Base-by-base conservation (phyloP, 1,284 basidiomycete genomes). In the Kalmanozyma brasiliensis region DNA sequence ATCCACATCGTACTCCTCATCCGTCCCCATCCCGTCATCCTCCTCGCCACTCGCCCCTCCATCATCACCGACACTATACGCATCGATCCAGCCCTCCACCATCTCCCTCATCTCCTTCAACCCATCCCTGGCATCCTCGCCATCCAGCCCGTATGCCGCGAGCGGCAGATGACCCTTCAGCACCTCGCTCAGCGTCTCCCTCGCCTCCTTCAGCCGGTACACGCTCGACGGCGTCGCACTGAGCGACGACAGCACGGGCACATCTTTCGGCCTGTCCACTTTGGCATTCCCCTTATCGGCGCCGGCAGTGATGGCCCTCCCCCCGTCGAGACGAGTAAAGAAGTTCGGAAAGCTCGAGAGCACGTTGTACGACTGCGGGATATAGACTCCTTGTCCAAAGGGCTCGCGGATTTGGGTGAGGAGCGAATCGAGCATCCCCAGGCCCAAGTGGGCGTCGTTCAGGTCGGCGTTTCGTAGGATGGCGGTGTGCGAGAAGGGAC, bases 81-180 rank as follows among this genome's bases (percentile, higher is more conserved):
- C 61, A 45, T 67, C 68, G 46, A 75, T 64, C 45, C 67, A 48
- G 4, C 58, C 61, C 51, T 81, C 78, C 23, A 81, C 57, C 30
- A 53, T 35, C 44, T 81, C 79, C 8, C 74, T 58, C 11, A 72
- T 38, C 48, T 81, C 79, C 37, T 70, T 71, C 26, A 81, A 41
- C 0, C 61, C 66, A 51, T 81, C 79, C 23, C 58, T 52, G 29
- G 57, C 76, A 44, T 53, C 73, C 35, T 29, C 61, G 0, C 52
- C 48, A 11, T 67, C 75, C 36, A 81, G 16, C 1, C 79, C 79
- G 36, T 59, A 81, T 10, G 57, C 52, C 8, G 45, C 35, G 2
- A 77, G 41, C 1, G 76, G 76, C 13, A 40, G 35, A 34, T 77
- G 78, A 9, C 75, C 71, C 13, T 65, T 38, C 29, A 81, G 35